Evolutionary conservation across 805 yeast species (phyloP).

Genomic region (Sungouiella thailandica): DNA sequence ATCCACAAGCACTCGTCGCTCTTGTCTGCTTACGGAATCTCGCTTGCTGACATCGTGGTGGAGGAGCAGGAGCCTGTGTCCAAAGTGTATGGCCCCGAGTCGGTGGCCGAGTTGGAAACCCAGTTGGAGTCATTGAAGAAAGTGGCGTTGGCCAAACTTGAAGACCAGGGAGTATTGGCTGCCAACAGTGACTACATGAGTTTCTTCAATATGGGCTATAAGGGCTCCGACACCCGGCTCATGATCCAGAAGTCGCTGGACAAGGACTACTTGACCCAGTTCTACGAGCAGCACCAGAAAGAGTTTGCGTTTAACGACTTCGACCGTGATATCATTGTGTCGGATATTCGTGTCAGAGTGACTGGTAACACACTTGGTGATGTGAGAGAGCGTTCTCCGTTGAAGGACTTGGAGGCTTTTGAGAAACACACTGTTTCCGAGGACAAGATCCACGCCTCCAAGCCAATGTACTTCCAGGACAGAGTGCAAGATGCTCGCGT

Average conservation of each 20-base stretch:
- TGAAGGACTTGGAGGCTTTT: background rate
- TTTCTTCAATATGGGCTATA: background rate
- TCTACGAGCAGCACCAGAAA: constrained; percentile 51
- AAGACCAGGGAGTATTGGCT: constrained; percentile 10
- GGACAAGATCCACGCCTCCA: background rate
- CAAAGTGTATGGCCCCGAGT: background rate
- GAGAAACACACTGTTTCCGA: background rate
- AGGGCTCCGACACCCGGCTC: constrained; percentile 21
- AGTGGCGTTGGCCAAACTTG: constrained; percentile 8
- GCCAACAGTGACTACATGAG: constrained; percentile 3
- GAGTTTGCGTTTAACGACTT: constrained; percentile 68
- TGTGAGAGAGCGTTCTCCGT: background rate
- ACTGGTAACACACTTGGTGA: constrained; percentile 20
- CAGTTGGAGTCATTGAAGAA: constrained; percentile 4
- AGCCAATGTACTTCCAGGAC: constrained; percentile 1
- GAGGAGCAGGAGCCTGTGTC: constrained; percentile 1
- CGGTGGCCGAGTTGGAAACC: background rate
- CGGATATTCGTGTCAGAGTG: constrained; percentile 73
- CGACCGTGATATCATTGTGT: constrained; percentile 55
- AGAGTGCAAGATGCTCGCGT: constrained; percentile 2
- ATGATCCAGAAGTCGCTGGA: constrained; percentile 20
- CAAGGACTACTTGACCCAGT: constrained; percentile 37
- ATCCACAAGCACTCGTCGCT: constrained; percentile 2
- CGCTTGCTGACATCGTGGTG: constrained; percentile 1
- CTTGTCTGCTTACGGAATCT: constrained; percentile 3